These are phyloP conservation scores for Plasmodium ovale DNA, from an alignment of 169 alveolate genomes.

Conservation along the genomic window DNA sequence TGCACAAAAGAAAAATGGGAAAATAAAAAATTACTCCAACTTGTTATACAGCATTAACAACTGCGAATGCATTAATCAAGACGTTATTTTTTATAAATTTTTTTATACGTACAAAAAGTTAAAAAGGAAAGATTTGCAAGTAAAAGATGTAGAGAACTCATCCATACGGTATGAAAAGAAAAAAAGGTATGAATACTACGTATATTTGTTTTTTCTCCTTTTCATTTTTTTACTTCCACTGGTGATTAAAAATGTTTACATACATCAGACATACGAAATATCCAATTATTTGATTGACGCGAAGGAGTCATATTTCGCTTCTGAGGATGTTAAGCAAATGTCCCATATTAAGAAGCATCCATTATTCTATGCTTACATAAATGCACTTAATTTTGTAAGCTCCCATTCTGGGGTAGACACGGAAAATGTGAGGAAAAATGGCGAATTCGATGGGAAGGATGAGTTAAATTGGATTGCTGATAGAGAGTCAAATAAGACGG, in stretches of 20 bases:
- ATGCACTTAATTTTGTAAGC: neutral
- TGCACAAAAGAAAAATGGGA: constrained; percentile 10
- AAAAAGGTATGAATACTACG: constrained; percentile 39
- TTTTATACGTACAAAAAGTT: constrained; percentile 53
- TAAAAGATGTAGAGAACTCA: neutral
- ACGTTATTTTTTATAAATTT: constrained; percentile 50
- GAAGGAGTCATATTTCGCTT: neutral
- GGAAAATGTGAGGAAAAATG: neutral
- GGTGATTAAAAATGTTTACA: constrained; percentile 52
- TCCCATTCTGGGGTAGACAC: neutral
- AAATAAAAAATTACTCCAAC: constrained; percentile 56
- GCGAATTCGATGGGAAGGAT: neutral
- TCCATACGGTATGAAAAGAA: neutral
- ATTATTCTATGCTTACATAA: constrained; percentile 27
- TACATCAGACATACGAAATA: constrained; percentile 37
- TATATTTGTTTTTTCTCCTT: constrained; percentile 55
- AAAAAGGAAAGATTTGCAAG: constrained; percentile 15
- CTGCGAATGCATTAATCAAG: constrained; percentile 62
- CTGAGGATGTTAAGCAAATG: neutral
- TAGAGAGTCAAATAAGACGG: neutral
- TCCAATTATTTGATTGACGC: constrained; percentile 1
- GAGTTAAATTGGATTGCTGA: neutral
- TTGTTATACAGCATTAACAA: constrained; percentile 40
- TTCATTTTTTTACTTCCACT: constrained; percentile 51
- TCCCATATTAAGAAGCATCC: neutral